Evolutionary conservation across 495 filamentous ascomycete species (phyloP), one percentile per base, ranked within the genome.

Genomic region (Pseudevernia furfuracea): DNA sequence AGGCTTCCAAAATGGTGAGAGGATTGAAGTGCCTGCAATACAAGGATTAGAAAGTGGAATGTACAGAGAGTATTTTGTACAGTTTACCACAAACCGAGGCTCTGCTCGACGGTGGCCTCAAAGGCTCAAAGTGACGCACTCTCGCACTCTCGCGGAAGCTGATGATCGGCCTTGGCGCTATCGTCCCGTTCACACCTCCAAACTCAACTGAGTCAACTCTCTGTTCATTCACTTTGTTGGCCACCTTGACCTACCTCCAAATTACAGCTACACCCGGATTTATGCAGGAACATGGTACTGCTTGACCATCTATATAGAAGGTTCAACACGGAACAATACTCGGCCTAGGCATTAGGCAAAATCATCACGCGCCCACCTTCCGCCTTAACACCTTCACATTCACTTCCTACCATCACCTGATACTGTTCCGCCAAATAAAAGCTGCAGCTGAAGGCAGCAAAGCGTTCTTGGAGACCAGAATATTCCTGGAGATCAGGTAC

Each of bases 341-440:
- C 41, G 36, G 23, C 41, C 62, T 64, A 34, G 28, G 34, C 55
- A 23, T 49, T 43, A 36, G 56, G 34, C 62, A 44, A 52, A 64
- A 36, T 44, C 37, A 44, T 25, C 23, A 64, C 55, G 39, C 32
- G 41, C 55, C 32, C n/a, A 15, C 19, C 62, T 43, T 58, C 56
- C 56, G 34, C 56, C 38, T 39, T 59, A 28, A 63, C 56, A 44
- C 37, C 61, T 46, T 57, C 49, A 62, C 61, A 38, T 36, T n/a
- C 21, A 21, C 10, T 30, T 17, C 11, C 61, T 17, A 36, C 21
- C 61, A 34, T 57, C 48, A 19, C 61, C 41, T 28, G 25, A 23
- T 5, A 53, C 7, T 2, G 32, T 19, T 10, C 4, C 49, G 21
- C 52, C 28, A 56, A 15, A 36, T 25, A 15, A 19, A 17, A 39